Evolutionary conservation across 768 basidiomycete genomes (phyloP).

Genomic region (Rhodotorula sphaerocarpa): DNA sequence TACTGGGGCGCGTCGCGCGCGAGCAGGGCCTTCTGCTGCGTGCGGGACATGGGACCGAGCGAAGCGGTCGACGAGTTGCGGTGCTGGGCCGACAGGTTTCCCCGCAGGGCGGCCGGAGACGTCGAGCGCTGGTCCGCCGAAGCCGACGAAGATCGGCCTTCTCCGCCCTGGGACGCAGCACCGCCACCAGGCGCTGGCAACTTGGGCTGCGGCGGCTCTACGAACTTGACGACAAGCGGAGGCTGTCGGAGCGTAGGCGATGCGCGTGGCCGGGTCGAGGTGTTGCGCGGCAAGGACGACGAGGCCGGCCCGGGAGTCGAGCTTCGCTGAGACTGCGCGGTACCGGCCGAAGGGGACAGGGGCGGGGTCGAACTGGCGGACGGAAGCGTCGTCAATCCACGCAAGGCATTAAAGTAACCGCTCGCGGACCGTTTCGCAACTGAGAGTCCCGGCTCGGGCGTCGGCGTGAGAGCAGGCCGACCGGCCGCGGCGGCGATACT

Average conservation of each 20-base stretch:
- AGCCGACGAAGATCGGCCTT: neutral
- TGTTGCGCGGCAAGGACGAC: neutral
- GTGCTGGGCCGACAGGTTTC: neutral
- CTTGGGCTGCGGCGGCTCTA: slow-evolving; percentile 12
- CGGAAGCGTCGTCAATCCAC: slow-evolving; percentile 14
- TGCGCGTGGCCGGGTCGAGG: neutral
- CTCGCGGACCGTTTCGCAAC: slow-evolving; percentile 25
- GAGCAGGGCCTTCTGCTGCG: slow-evolving; percentile 35
- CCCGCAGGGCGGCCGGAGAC: neutral
- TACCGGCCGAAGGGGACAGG: slow-evolving; percentile 13
- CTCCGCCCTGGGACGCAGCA: too few species aligned
- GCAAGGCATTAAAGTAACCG: slow-evolving; percentile 27
- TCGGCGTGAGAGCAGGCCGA: neutral
- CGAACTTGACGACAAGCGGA: slow-evolving; percentile 28
- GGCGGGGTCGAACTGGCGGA: slow-evolving; percentile 21
- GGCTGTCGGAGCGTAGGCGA: slow-evolving; percentile 11
- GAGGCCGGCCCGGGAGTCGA: neutral
- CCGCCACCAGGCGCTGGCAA: neutral
- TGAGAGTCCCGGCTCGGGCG: slow-evolving; percentile 11
- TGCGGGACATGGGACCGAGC: slow-evolving; percentile 27
- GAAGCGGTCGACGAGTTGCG: slow-evolving; percentile 19
- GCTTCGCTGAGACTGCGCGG: neutral
- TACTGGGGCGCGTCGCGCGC: slow-evolving; percentile 29
- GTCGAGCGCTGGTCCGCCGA: neutral
- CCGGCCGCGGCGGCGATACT: slow-evolving; percentile 8